phyloP scores from a whole-genome alignment of 2,329 filamentous ascomycete species.

The Akanthomyces muscarius region DNA sequence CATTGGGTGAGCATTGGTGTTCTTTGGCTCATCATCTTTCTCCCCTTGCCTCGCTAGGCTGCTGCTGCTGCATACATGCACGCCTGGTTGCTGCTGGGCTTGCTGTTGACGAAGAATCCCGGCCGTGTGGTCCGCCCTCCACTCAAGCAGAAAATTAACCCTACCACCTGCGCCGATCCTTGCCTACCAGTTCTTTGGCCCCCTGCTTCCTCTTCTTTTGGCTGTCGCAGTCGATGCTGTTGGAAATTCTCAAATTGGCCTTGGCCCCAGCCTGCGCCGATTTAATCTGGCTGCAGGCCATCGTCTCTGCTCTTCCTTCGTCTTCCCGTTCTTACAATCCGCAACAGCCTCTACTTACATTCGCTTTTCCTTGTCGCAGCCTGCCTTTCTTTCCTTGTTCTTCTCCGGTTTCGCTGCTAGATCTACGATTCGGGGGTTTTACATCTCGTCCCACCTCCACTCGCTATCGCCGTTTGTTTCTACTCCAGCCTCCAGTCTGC shows the following conservation, averaged over 20 bases:
- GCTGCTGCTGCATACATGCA: neutral
- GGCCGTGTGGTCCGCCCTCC: slow-evolving; percentile 10
- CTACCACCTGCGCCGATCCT: slow-evolving; percentile 12
- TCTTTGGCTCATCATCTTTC: neutral
- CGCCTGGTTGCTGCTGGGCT: neutral
- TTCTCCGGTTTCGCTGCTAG: neutral
- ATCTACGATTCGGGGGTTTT: slow-evolving; percentile 4
- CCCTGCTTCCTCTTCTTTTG: slow-evolving; percentile 2
- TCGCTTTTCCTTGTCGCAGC: neutral
- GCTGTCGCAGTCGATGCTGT: slow-evolving; percentile 6
- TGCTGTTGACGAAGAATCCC: slow-evolving; percentile 14
- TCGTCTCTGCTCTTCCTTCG: slow-evolving; percentile 7
- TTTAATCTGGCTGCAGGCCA: neutral
- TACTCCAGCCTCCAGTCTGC: slow-evolving; percentile 6
- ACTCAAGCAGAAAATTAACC: neutral
- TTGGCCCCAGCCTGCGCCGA: neutral
- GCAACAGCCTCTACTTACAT: neutral
- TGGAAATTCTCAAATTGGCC: slow-evolving; percentile 10
- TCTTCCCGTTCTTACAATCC: neutral
- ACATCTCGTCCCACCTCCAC: slow-evolving; percentile 5
- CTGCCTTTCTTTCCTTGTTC: neutral
- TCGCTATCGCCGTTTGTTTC: neutral
- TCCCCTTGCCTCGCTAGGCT: neutral
- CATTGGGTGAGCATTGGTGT: neutral
- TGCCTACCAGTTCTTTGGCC: neutral